Conservation (phyloP, 2,329 filamentous ascomycete species). For the Alternaria alternata region DNA sequence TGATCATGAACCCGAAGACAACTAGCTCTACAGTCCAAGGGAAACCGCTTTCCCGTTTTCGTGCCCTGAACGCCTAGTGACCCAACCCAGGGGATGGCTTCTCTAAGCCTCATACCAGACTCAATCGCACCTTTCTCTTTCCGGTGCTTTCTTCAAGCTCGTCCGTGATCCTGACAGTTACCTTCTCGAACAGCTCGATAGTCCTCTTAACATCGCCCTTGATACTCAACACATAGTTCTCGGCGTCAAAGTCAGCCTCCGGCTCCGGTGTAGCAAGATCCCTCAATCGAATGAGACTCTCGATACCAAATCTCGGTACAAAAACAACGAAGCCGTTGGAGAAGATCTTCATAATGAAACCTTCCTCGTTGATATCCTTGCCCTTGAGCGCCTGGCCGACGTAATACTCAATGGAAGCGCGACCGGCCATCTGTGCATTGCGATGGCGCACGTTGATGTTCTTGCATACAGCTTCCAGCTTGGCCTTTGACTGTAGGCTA, state of each 20-base stretch:
- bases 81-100: neutral
- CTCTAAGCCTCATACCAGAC: constrained; percentile 48
- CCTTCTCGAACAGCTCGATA: constrained; percentile 91
- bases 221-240: constrained; percentile 78
- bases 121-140: constrained; percentile 88
- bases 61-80: neutral
- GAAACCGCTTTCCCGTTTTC: neutral
- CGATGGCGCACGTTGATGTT: constrained; percentile 98
- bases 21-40: neutral
- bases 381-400: constrained; percentile 94
- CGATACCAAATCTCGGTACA: constrained; percentile 93
- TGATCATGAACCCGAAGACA: neutral
- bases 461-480: constrained; percentile 92
- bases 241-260: constrained; percentile 82
- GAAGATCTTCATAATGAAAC: constrained; percentile 96
- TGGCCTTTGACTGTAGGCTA: constrained; percentile 79
- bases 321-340: constrained; percentile 97
- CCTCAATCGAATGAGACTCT: constrained; percentile 84
- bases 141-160: constrained; percentile 95
- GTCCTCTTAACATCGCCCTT: constrained; percentile 63
- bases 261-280: constrained; percentile 81
- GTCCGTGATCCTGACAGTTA: constrained; percentile 87
- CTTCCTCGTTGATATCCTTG: constrained; percentile 79
- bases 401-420: constrained; percentile 96
- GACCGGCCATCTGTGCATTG: constrained; percentile 94